Percentiles rank a stretch among this genome's conserved stretches.
Conservation (phyloP, 768 basidiomycete genomes). For the Glaciozyma martinii region DNA sequence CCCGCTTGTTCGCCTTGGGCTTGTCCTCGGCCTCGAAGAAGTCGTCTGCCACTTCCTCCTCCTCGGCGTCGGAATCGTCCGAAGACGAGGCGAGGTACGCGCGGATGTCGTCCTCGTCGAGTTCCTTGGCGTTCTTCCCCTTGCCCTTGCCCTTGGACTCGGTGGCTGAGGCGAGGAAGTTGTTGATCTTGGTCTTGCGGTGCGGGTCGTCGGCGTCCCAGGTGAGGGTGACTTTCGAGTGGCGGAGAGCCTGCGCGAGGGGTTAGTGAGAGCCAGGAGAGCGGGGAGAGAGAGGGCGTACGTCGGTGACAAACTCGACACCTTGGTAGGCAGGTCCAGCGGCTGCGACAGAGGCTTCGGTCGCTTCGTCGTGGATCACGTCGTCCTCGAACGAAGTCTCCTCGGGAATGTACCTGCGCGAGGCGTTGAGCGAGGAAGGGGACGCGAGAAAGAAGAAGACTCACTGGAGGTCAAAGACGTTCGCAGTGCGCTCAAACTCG, state of each 20-base stretch:
- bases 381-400: constrained; percentile 36
- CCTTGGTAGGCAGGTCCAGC: constrained; percentile 51
- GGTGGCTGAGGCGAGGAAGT: constrained; percentile 26
- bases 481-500: constrained; percentile 92
- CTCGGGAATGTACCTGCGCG: constrained; percentile 32
- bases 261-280: not conserved
- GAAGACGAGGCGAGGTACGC: constrained; percentile 63
- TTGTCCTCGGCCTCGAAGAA: constrained; percentile 54
- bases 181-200: constrained; percentile 49
- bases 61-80: constrained; percentile 48
- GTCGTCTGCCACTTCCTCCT: constrained; percentile 39
- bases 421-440: constrained; percentile 48
- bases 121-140: constrained; percentile 51
- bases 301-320: constrained; percentile 86
- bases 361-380: constrained; percentile 67
- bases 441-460: no score
- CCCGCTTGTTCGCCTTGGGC: constrained; percentile 39
- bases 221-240: constrained; percentile 94
- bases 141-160: constrained; percentile 64
- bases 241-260: constrained; percentile 67
- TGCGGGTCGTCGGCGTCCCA: constrained; percentile 98
- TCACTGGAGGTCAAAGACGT: constrained; percentile 88
- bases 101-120: constrained; percentile 83
- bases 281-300: constrained; percentile 42
- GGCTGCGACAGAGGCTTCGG: constrained; percentile 49